Evolutionary conservation across 2,329 filamentous ascomycete species (phyloP).

Genomic region (Sporothrix variecibatus): DNA sequence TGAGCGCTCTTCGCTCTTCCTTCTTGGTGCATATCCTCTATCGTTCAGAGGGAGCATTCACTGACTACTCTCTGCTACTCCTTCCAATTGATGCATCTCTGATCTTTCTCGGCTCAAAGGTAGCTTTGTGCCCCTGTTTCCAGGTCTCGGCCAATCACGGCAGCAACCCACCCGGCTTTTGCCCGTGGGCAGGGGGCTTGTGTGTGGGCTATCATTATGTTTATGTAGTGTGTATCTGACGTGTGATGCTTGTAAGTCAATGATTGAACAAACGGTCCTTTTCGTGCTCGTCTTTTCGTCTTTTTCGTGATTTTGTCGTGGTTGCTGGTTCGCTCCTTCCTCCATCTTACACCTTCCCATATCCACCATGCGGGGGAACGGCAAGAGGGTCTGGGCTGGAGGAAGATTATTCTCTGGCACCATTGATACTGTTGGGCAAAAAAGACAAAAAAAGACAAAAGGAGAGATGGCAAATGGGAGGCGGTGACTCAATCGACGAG

Average conservation of each 20-base stretch:
- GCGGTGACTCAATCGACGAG: neutral
- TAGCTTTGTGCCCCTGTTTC: neutral
- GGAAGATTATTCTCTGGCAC: neutral
- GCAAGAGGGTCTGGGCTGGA: constrained; percentile 7
- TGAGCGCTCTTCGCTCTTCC: neutral
- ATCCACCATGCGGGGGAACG: constrained; percentile 19
- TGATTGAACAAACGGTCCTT: too few relatives aligned
- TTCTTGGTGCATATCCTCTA: neutral
- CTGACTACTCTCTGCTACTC: neutral
- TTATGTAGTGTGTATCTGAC: neutral
- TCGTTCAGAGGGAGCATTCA: neutral
- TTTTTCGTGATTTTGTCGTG: neutral
- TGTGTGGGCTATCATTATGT: neutral
- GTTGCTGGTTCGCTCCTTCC: neutral
- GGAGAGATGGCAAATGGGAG: neutral
- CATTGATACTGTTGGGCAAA: neutral
- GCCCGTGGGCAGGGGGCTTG: constrained; percentile 1
- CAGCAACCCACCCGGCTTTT: constrained; percentile 23
- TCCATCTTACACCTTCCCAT: neutral
- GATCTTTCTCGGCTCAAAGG: constrained; percentile 28
- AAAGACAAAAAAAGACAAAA: neutral
- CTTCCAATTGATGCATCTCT: neutral
- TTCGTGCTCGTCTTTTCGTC: neutral
- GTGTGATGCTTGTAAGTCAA: neutral
- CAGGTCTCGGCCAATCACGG: constrained; percentile 28